Conservation (phyloP, 176 grass and related monocot species). For the Paspalum vaginatum region DNA sequence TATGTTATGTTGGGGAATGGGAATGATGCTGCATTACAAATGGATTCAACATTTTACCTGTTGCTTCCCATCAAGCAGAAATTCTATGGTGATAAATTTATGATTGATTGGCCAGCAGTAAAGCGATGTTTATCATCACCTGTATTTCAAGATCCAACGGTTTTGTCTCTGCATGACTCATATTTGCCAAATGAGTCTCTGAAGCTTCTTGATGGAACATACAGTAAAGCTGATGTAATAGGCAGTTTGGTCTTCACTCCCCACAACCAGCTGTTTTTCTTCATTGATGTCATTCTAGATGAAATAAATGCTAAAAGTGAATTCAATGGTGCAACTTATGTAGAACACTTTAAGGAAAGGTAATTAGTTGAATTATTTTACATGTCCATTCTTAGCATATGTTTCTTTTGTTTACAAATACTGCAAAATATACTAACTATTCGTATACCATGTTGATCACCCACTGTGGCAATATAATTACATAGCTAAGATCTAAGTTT, state of each 20-base stretch:
- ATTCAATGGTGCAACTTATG: slow-evolving; percentile 53
- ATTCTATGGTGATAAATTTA: slow-evolving; percentile 52
- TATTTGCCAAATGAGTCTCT: slow-evolving; percentile 53
- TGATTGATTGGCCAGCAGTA: slow-evolving; percentile 81
- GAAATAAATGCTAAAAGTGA: slow-evolving; percentile 62
- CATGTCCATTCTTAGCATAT: slow-evolving; percentile 13
- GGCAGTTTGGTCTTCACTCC: slow-evolving; percentile 87
- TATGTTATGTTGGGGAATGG: slow-evolving; percentile 65
- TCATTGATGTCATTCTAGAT: slow-evolving; percentile 65
- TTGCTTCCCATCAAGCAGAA: slow-evolving; percentile 82
- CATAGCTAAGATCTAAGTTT: slow-evolving; percentile 19
- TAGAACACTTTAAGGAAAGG: slow-evolving; percentile 67
- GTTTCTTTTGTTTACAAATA: neutral
- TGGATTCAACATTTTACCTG: slow-evolving; percentile 74
- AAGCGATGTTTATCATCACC: slow-evolving; percentile 80
- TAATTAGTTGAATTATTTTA: slow-evolving; percentile 39
- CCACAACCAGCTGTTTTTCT: slow-evolving; percentile 71
- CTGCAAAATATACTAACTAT: neutral
- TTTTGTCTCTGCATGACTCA: slow-evolving; percentile 34
- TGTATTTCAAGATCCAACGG: slow-evolving; percentile 53
- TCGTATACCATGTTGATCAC: neutral
- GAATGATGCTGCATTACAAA: slow-evolving; percentile 32
- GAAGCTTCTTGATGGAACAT: slow-evolving; percentile 62
- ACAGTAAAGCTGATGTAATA: slow-evolving; percentile 70
- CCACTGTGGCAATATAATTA: neutral